Evolutionary conservation across 495 filamentous ascomycete genomes (phyloP).

Genomic region (Schizothecium vesticola): DNA sequence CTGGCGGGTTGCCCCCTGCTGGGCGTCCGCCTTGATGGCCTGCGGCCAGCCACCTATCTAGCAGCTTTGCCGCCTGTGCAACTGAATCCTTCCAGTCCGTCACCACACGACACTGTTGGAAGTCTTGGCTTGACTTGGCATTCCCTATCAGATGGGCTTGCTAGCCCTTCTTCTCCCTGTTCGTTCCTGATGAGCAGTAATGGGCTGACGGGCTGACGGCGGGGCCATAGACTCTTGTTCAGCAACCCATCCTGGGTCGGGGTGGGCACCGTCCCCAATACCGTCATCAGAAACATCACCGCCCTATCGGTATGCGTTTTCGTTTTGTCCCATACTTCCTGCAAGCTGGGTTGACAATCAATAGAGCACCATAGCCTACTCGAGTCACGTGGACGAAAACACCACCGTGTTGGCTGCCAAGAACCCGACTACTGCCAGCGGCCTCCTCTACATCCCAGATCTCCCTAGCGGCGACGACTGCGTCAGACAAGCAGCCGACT

Average conservation of each 20-base stretch:
- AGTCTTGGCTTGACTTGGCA: not conserved
- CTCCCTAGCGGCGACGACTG: conserved; percentile 55
- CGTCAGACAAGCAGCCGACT: conserved; percentile 47
- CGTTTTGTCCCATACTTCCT: not conserved
- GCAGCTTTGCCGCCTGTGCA: not conserved
- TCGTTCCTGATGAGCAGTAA: not conserved
- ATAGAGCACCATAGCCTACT: conserved; percentile 61
- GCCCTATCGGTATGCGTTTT: conserved; percentile 39
- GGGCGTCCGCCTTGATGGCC: not conserved
- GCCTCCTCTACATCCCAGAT: conserved; percentile 78
- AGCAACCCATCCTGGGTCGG: conserved; percentile 42
- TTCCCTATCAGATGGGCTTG: not conserved
- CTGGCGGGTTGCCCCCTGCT: not conserved
- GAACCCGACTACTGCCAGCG: conserved; percentile 46
- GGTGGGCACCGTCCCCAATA: conserved; percentile 38
- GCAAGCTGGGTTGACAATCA: not conserved
- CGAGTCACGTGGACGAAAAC: conserved; percentile 51
- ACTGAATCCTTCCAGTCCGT: not conserved
- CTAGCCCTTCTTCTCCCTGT: not conserved
- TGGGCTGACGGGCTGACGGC: not conserved
- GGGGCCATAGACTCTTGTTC: conserved; percentile 39
- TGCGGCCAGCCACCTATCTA: not conserved
- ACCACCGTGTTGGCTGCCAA: conserved; percentile 68
- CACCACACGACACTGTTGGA: not conserved
- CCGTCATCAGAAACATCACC: conserved; percentile 45